Evolutionary conservation across 2,329 filamentous ascomycete genomes (phyloP).

Genomic region (Xylariaceae sp.): DNA sequence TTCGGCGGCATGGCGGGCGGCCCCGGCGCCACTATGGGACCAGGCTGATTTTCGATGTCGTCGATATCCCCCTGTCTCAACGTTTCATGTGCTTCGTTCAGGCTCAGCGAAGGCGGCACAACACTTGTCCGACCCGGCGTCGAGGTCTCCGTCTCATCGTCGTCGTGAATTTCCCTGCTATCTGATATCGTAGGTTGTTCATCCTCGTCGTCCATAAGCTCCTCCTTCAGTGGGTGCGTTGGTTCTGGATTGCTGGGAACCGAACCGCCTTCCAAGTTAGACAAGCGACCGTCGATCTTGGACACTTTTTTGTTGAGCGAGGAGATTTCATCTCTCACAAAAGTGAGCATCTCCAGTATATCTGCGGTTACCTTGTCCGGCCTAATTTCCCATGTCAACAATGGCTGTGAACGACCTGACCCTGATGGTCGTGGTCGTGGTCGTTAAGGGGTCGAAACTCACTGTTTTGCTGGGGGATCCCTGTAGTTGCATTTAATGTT

Average conservation of each 20-base stretch:
- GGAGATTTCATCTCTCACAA: conserved; percentile 33
- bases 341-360: conserved; percentile 51
- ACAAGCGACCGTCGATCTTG: conserved; percentile 33
- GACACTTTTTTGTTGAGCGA: conserved; percentile 18
- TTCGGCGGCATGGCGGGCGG: conserved; percentile 72
- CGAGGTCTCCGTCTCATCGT: conserved; percentile 23
- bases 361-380: conserved; percentile 58
- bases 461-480: conserved; percentile 89
- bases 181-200: conserved; percentile 24
- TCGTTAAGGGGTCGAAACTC: conserved; percentile 34
- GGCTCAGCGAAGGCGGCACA: conserved; percentile 25
- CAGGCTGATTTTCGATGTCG: conserved; percentile 47
- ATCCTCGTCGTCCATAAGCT: conserved; percentile 33
- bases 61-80: conserved; percentile 39
- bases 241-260: conserved; percentile 27
- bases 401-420: not conserved
- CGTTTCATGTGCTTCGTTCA: conserved; percentile 32
- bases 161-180: conserved; percentile 15
- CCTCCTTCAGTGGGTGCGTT: conserved; percentile 27
- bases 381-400: conserved; percentile 29
- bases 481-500: conserved; percentile 79
- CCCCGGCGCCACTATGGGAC: conserved; percentile 49
- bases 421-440: not conserved
- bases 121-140: conserved; percentile 30
- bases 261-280: conserved; percentile 35